These are phyloP conservation scores for Cyamopsis tetragonoloba DNA, from an alignment of 306 rosid genomes.

Conservation along the genomic window DNA sequence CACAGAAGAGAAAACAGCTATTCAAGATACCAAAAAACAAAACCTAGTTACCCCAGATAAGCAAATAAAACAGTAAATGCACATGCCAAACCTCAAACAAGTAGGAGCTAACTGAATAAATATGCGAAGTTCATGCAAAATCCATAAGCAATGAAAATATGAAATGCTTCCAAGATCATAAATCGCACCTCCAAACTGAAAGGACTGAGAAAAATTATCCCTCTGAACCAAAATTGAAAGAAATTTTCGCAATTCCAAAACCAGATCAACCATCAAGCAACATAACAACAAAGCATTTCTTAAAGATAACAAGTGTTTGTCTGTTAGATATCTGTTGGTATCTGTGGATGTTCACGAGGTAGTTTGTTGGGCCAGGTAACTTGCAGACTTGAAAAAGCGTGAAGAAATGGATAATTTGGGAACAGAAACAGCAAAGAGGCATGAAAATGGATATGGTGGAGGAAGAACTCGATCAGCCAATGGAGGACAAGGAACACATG, in stretches of 20 bases:
- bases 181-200: constrained; percentile 3
- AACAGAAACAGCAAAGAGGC: too few relatives aligned
- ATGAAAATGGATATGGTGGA: too few relatives aligned
- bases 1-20: background rate
- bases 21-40: background rate
- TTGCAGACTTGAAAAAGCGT: too few relatives aligned
- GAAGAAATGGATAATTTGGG: too few relatives aligned
- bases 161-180: background rate
- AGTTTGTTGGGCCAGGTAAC: too few relatives aligned
- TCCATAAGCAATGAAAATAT: background rate
- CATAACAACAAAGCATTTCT: background rate
- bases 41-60: background rate
- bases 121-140: background rate
- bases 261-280: constrained; percentile 9
- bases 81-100: background rate
- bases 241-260: background rate
- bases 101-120: background rate
- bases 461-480: too few relatives aligned
- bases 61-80: background rate
- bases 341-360: too few relatives aligned
- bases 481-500: too few relatives aligned
- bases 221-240: background rate
- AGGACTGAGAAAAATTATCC: background rate
- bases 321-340: too few relatives aligned
- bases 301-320: background rate